These are phyloP conservation scores for Parathielavia appendiculata DNA, from an alignment of 495 filamentous ascomycete genomes.

Conservation along the genomic window DNA sequence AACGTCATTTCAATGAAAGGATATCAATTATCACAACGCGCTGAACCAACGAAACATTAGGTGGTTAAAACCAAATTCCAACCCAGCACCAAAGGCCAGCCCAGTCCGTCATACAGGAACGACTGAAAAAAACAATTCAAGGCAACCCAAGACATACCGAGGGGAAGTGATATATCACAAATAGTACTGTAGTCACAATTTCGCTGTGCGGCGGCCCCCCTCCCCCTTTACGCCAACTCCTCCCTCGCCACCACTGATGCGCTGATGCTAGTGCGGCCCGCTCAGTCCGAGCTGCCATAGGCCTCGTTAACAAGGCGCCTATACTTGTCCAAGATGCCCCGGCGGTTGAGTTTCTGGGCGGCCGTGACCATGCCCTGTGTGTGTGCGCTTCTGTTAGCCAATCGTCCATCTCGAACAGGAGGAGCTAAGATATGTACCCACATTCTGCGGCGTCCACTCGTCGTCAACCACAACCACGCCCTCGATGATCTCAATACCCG, in stretches of 20 bases:
- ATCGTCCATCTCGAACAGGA: not conserved
- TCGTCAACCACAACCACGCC: conserved; percentile 91
- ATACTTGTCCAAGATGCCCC: conserved; percentile 60
- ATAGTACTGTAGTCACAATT: conserved; percentile 10
- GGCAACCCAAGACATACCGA: not conserved
- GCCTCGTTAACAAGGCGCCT: conserved; percentile 59
- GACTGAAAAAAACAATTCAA: not conserved
- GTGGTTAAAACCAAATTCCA: not conserved
- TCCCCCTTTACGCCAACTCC: not conserved
- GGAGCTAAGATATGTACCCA: conserved; percentile 45
- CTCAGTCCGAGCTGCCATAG: conserved; percentile 39
- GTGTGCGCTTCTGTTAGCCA: conserved; percentile 8
- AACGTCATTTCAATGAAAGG: not conserved
- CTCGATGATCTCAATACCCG: conserved; percentile 84
- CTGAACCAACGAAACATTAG: not conserved
- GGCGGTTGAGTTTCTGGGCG: conserved; percentile 74
- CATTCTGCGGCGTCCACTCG: conserved; percentile 96
- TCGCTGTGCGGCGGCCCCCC: not conserved
- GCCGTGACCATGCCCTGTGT: conserved; percentile 59
- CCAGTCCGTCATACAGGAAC: not conserved
- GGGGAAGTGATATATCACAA: conserved; percentile 12
- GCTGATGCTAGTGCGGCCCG: too few species aligned
- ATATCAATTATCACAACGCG: not conserved
- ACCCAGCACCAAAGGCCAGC: not conserved
- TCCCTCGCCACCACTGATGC: not conserved